These are phyloP conservation scores for Nothophoma quercina DNA, from an alignment of 2,329 filamentous ascomycete species.

Conservation along the genomic window DNA sequence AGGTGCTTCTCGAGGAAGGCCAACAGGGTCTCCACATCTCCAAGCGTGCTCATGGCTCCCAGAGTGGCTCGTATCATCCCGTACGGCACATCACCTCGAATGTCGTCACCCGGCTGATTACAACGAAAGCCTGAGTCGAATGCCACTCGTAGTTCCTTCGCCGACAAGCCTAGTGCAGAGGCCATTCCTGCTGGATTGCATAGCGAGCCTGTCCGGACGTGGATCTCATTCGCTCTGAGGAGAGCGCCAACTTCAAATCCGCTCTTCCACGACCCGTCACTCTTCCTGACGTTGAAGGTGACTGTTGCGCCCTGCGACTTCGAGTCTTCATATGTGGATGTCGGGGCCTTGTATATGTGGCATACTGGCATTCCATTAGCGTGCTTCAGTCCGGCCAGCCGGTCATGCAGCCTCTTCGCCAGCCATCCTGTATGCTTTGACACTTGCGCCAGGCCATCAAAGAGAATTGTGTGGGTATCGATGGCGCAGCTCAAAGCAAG, in stretches of 20 bases:
- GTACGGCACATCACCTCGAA: slow-evolving; percentile 62
- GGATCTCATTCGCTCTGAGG: slow-evolving; percentile 64
- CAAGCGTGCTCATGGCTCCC: slow-evolving; percentile 66
- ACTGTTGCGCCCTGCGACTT: slow-evolving; percentile 67
- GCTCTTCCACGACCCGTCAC: slow-evolving; percentile 62
- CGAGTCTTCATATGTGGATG: slow-evolving; percentile 59
- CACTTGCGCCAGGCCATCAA: slow-evolving; percentile 65
- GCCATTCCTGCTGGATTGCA: slow-evolving; percentile 64
- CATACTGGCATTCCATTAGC: slow-evolving; percentile 61
- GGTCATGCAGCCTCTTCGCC: slow-evolving; percentile 58
- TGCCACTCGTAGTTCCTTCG: slow-evolving; percentile 63
- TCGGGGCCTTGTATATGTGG: slow-evolving; percentile 63
- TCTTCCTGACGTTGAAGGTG: slow-evolving; percentile 67
- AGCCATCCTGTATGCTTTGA: slow-evolving; percentile 66
- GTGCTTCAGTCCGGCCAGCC: slow-evolving; percentile 60
- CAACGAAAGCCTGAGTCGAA: slow-evolving; percentile 67
- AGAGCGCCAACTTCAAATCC: slow-evolving; percentile 67
- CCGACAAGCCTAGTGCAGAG: slow-evolving; percentile 58
- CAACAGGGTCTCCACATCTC: slow-evolving; percentile 57
- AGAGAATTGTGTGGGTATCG: slow-evolving; percentile 63
- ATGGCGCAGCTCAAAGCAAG: slow-evolving; percentile 68
- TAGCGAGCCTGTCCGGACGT: slow-evolving; percentile 66
- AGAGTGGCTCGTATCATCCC: slow-evolving; percentile 69
- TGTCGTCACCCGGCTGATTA: slow-evolving; percentile 57
- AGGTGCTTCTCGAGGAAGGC: slow-evolving; percentile 10